phyloP scores from a whole-genome alignment of 768 basidiomycete species.

The Xerocomellus amylosporus region DNA sequence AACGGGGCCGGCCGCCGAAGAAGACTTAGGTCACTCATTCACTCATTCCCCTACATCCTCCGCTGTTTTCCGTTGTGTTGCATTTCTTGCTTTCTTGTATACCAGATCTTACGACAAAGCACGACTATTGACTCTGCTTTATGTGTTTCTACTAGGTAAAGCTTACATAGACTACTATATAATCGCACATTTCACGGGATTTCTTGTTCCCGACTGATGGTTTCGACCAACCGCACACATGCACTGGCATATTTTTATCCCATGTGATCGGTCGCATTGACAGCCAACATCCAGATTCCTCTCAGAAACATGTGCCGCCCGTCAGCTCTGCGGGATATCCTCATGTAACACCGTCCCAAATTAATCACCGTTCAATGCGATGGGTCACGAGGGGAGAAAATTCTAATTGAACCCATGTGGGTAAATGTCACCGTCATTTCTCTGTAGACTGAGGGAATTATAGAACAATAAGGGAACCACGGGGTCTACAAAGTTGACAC shows the following conservation, averaged over 20 bases:
- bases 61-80: conserved; percentile 25
- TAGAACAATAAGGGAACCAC: conserved; percentile 26
- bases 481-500: conserved; percentile 33
- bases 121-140: conserved; percentile 37
- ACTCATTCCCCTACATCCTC: conserved; percentile 10
- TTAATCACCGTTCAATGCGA: conserved; percentile 35
- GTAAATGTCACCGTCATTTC: conserved; percentile 17
- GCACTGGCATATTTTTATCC: conserved; percentile 32
- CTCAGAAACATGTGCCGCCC: conserved; percentile 25
- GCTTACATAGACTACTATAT: conserved; percentile 36
- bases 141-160: conserved; percentile 35
- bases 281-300: conserved; percentile 16
- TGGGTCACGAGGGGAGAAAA: conserved; percentile 17
- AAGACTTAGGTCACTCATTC: conserved; percentile 23
- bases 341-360: conserved; percentile 30
- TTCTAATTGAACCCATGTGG: conserved; percentile 23
- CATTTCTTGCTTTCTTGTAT: conserved; percentile 37
- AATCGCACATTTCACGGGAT: conserved; percentile 28
- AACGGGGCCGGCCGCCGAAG: conserved; percentile 69
- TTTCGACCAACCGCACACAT: conserved; percentile 18
- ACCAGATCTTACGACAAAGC: conserved; percentile 33
- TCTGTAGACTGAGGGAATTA: conserved; percentile 30
- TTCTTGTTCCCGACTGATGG: conserved; percentile 18
- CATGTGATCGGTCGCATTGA: conserved; percentile 29
- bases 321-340: conserved; percentile 30